These are phyloP conservation scores for Schizochytrium sp. DNA, from an alignment of 108 stramenopile species.

Conservation along the genomic window DNA sequence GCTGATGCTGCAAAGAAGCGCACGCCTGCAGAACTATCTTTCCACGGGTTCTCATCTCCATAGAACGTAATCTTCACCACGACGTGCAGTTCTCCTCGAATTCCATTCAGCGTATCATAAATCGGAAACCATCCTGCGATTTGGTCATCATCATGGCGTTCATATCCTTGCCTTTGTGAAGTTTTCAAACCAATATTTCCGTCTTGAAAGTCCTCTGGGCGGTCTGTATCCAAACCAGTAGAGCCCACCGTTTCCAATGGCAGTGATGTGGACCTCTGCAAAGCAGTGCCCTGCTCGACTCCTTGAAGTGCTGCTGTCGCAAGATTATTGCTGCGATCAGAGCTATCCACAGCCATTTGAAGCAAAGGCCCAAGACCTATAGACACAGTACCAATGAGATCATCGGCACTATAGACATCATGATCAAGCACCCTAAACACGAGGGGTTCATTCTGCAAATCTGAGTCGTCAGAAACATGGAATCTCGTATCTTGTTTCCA, in stretches of 20 bases:
- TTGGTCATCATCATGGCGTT: conserved; percentile 61
- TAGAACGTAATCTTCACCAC: conserved; percentile 91
- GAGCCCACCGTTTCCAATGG: background rate
- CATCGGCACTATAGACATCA: conserved; percentile 73
- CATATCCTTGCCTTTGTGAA: conserved; percentile 24
- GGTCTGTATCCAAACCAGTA: background rate
- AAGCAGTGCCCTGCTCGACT: background rate
- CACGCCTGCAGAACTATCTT: conserved; percentile 93
- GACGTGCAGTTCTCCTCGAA: conserved; percentile 87
- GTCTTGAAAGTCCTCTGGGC: too few relatives aligned
- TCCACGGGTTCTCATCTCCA: conserved; percentile 94
- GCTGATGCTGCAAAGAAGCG: conserved; percentile 90
- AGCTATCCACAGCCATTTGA: conserved; percentile 76
- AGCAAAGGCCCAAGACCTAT: conserved; percentile 94
- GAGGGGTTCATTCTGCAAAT: conserved; percentile 95
- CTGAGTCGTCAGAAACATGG: conserved; percentile 92
- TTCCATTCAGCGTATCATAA: conserved; percentile 90
- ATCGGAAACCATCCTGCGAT: conserved; percentile 95
- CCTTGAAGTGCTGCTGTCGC: conserved; percentile 58
- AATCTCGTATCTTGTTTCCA: conserved; percentile 96
- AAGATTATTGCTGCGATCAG: conserved; percentile 72
- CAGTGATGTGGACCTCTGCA: background rate
- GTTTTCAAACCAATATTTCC: background rate
- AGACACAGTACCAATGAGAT: conserved; percentile 90
- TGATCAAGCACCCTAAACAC: conserved; percentile 91